phyloP scores from a whole-genome alignment of 2,329 filamentous ascomycete genomes.

The Lizonia empirigonia region DNA sequence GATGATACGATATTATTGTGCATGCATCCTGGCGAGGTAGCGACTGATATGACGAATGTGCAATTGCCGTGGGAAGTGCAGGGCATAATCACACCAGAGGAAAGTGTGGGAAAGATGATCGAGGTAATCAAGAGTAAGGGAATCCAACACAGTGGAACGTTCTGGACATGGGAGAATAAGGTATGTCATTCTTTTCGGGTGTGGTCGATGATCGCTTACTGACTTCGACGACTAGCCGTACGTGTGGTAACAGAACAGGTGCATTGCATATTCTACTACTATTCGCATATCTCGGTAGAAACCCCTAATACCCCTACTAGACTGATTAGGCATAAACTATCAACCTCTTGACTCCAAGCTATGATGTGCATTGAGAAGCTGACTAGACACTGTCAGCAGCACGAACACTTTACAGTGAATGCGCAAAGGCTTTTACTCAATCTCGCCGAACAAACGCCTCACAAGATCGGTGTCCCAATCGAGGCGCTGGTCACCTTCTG shows the following conservation, averaged over 20 bases:
- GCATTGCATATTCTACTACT: conserved; percentile 1
- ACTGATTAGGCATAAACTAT: conserved; percentile 15
- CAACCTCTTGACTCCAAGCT: not conserved
- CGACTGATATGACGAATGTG: conserved; percentile 62
- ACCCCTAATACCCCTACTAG: conserved; percentile 24
- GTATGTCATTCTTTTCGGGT: conserved; percentile 42
- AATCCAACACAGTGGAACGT: conserved; percentile 58
- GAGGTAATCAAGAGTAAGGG: conserved; percentile 58
- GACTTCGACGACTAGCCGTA: conserved; percentile 39
- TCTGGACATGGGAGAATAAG: conserved; percentile 62
- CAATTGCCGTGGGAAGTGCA: conserved; percentile 59
- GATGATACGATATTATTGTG: conserved; percentile 58
- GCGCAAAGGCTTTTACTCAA: conserved; percentile 12
- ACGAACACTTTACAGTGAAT: not conserved
- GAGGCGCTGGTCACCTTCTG: conserved; percentile 22
- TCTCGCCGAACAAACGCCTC: conserved; percentile 29
- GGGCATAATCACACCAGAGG: conserved; percentile 57
- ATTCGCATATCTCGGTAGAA: conserved; percentile 2
- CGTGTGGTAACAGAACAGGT: conserved; percentile 30
- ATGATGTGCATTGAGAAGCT: not conserved
- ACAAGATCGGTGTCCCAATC: conserved; percentile 36
- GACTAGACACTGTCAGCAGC: not conserved
- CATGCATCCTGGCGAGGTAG: conserved; percentile 64
- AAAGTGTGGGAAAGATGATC: conserved; percentile 59
- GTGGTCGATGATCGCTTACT: conserved; percentile 2